Evolutionary conservation across 73 alveolate species (phyloP), one percentile per base, ranked within the genome.

Genomic region (Stentor coeruleus): DNA sequence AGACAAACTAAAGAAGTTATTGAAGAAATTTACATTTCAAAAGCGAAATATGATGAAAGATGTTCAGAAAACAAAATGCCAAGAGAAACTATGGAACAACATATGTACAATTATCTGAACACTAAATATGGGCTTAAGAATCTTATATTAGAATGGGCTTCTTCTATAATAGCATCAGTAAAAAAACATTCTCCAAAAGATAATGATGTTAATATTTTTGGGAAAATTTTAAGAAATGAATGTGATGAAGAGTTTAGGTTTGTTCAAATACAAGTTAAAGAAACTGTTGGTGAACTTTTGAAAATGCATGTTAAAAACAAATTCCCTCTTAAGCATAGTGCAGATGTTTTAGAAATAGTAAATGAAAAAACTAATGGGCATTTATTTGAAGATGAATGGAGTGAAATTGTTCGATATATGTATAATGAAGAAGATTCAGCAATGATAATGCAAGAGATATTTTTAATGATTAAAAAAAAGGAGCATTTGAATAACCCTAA

Each of bases 21-120:
- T 49, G 83, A 87, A 77, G 98, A 97, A 60, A 95, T 97, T 39
- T 97, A 97, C 85, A 82, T 87, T 3, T 87, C 94, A 26, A 97
- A 97, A 82, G 87, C 88, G 38, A 90, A 86, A 77, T 95, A 81
- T 82, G 98, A 97, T 87, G 86, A 90, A 83, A 97, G 95, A 85
- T 95, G 98, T 75, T 91, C 85, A 72, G 99, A 95, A 59, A 89
- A 90, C 59, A 86, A 91, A 74, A 88, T 89, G 84, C 98, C 98
- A 55, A 93, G 98, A 85, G 99, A 97, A 80, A 95, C 99, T 3
- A 93, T 97, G 98, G 99, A 97, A 81, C 91, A 97, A 83, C 95
- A 86, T 85, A 93, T 97, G 98, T 93, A 93, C 80, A 97, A 98
- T 58, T 97, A 91, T 89, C 91, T 97, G 41, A 97, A 97, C 88